Base-by-base conservation (phyloP, 2,329 filamentous ascomycete genomes). In the Ascosphaera apis region DNA sequence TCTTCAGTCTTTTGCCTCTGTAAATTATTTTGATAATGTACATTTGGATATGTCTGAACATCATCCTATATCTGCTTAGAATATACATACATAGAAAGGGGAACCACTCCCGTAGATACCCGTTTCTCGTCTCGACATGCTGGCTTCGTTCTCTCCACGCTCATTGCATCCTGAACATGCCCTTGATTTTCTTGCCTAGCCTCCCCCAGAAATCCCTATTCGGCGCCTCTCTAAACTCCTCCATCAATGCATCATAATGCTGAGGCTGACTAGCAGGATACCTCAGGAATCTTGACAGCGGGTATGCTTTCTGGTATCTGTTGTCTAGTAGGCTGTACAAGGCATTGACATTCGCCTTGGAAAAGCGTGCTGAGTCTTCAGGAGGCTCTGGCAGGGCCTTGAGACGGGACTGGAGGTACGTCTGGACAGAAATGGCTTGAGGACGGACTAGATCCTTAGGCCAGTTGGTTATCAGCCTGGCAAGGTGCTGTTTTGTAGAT, bases 251-350 rank as follows among this genome's bases (percentile, higher is more conserved):
- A 38, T 61, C 58, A 44, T 69, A 71, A 45, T 69, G 57, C 2
- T 55, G 54, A 6, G 64, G 62, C 35, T 61, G 59, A 42, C 60
- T 66, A 3, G 52, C 53, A 1, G 67, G 67, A 39, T 55, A 53
- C 42, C 67, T 56, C 43, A 67, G 44, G 13, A 49, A 52, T 15
- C 55, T 46, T 1, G 63, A 51, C 2, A 67, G 42, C 2, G 64
- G 63, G 41, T 62, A 67, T 45, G 58, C 46, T 27, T 61, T 65
- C 33, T 51, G 54, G 44, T 70, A 72, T 34, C 65, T 54, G 46
- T 74, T 61, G 43, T 72, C 67, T 2, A 75, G 53, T n/a, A 75
- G 53, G 2, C 65, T 61, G 41, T 67, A 69, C 1, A 74, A 59
- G 3, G 67, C 68, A 44, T 72, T 72, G 37, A 70, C 45, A 15